These are phyloP conservation scores for Lichtheimia ramosa DNA, from an alignment of 371 early-diverging fungal genomes.

Conservation along the genomic window DNA sequence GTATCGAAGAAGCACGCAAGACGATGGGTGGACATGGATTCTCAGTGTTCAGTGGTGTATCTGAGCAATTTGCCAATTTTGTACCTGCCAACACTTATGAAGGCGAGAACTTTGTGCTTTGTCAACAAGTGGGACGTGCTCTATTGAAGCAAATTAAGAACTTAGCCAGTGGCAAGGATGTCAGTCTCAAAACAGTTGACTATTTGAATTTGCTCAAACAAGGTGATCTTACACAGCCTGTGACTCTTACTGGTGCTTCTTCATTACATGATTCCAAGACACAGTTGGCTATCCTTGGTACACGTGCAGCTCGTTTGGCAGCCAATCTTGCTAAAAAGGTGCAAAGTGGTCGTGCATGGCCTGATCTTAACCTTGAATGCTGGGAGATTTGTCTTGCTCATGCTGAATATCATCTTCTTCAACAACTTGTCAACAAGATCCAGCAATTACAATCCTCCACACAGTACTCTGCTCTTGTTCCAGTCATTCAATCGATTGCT, in stretches of 20 bases:
- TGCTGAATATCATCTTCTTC: conserved; percentile 38
- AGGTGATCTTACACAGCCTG: conserved; percentile 19
- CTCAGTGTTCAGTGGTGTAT: conserved; percentile 71
- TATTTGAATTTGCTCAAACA: conserved; percentile 39
- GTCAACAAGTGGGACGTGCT: conserved; percentile 69
- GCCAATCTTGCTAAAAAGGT: conserved; percentile 43
- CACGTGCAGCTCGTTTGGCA: conserved; percentile 59
- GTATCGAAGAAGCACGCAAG: conserved; percentile 77
- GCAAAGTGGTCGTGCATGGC: conserved; percentile 42
- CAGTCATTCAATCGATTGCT: conserved; percentile 20
- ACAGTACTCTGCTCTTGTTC: conserved; percentile 19
- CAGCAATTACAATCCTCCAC: conserved; percentile 7
- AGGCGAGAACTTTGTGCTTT: conserved; percentile 76
- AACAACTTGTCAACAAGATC: conserved; percentile 13
- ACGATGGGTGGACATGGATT: conserved; percentile 87
- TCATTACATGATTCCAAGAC: conserved; percentile 42
- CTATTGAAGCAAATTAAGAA: conserved; percentile 59
- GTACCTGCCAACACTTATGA: conserved; percentile 61
- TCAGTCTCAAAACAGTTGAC: conserved; percentile 25
- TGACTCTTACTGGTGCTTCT: conserved; percentile 16
- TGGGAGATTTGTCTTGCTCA: conserved; percentile 51
- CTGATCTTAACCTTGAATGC: conserved; percentile 57
- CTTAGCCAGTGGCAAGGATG: conserved; percentile 17
- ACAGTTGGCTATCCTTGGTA: conserved; percentile 60
- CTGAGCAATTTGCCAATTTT: conserved; percentile 62